Evolutionary conservation across 805 yeast species (phyloP).

Genomic region (Allodekkera sacchari): DNA sequence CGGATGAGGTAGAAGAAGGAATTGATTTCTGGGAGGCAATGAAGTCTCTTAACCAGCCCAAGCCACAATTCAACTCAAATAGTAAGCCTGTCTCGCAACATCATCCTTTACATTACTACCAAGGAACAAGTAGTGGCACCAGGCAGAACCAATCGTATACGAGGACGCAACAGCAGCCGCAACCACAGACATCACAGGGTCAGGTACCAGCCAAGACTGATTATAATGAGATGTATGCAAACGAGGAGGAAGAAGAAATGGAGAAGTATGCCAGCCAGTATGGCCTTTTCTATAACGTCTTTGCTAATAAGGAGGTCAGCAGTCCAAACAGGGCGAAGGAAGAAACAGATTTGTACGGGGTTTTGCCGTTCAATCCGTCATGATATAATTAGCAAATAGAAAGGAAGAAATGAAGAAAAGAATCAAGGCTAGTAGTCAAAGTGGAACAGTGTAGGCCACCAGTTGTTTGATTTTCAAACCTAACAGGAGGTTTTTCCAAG

Average conservation of each 20-base stretch:
- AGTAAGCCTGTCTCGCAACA: slow-evolving; percentile 43
- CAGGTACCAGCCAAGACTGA: neutral
- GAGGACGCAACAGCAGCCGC: slow-evolving; percentile 4
- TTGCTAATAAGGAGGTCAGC: slow-evolving; percentile 13
- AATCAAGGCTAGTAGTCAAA: neutral
- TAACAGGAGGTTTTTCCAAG: too few species aligned
- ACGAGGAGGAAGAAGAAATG: slow-evolving; percentile 25
- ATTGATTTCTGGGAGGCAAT: slow-evolving; percentile 67
- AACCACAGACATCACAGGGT: neutral
- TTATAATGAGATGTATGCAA: slow-evolving; percentile 8
- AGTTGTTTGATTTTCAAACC: too few species aligned
- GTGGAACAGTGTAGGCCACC: too few species aligned
- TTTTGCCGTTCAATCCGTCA: slow-evolving; percentile 28
- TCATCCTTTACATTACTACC: slow-evolving; percentile 40
- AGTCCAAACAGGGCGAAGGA: slow-evolving; percentile 3
- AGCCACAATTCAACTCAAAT: slow-evolving; percentile 14
- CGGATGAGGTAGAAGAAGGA: slow-evolving; percentile 55
- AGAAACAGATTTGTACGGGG: too few species aligned
- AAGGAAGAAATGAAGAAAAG: neutral
- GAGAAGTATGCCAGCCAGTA: slow-evolving; percentile 24
- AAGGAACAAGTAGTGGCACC: slow-evolving; percentile 16
- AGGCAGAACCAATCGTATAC: neutral
- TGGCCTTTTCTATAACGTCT: slow-evolving; percentile 26
- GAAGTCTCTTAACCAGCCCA: slow-evolving; percentile 44
- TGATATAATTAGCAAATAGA: too few species aligned